These are phyloP conservation scores for Hibiscus syriacus DNA, from an alignment of 345 rosid genomes.

Conservation along the genomic window DNA sequence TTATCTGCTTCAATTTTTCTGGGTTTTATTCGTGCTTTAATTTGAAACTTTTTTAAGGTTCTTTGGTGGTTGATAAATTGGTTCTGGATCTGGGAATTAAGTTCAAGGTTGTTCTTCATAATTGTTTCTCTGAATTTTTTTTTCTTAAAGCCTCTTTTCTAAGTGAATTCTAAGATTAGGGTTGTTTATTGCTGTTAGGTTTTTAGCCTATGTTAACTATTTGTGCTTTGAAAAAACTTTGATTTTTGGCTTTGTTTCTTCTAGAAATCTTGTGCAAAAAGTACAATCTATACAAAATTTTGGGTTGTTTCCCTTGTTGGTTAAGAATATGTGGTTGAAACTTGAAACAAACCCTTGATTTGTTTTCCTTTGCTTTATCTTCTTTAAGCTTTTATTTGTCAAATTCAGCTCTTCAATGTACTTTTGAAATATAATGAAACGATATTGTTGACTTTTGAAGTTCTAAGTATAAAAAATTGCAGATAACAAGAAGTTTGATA, in stretches of 20 bases:
- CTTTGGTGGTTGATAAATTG: not conserved
- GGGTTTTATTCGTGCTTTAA: not conserved
- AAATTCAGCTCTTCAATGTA: not conserved
- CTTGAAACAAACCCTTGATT: not conserved
- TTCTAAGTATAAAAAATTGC: not conserved
- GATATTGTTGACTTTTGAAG: too few relatives aligned
- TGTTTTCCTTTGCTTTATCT: not conserved
- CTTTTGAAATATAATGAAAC: too few relatives aligned
- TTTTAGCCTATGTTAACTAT: not conserved
- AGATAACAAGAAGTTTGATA: not conserved
- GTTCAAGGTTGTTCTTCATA: not conserved
- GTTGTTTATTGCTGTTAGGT: not conserved
- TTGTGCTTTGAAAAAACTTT: not conserved
- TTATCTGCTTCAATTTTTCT: not conserved
- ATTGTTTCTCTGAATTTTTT: not conserved
- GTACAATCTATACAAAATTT: not conserved
- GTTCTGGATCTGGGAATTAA: constrained; percentile 16
- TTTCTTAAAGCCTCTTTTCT: not conserved
- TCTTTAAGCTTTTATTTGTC: not conserved
- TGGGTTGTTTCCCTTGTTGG: not conserved
- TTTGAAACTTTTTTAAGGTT: not conserved
- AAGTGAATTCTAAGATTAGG: not conserved
- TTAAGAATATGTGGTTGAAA: not conserved
- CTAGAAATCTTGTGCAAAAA: not conserved
- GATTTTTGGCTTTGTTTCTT: not conserved